Evolutionary conservation across 805 yeast genomes (phyloP).

Genomic region (Candida sithepensis): DNA sequence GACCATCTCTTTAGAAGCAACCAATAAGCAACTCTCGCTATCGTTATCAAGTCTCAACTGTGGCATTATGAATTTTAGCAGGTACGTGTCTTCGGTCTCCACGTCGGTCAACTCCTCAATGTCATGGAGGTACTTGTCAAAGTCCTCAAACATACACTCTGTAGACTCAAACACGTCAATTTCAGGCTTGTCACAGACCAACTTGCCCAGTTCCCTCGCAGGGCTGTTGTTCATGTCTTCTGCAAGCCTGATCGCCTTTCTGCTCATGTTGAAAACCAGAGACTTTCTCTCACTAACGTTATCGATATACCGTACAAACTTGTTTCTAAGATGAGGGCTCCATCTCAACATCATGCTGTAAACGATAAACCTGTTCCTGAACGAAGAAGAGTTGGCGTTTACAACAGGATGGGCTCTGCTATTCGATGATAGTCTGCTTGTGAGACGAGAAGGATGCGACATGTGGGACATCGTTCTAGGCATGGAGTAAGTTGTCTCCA

Average conservation of each 20-base stretch:
- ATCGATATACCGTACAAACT: slow-evolving; percentile 53
- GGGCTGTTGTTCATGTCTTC: slow-evolving; percentile 21
- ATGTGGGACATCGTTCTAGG: slow-evolving; percentile 13
- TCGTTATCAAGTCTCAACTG: slow-evolving; percentile 63
- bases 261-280: slow-evolving; percentile 27
- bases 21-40: slow-evolving; percentile 44
- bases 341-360: slow-evolving; percentile 75
- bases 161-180: slow-evolving; percentile 18
- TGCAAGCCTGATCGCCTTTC: slow-evolving; percentile 29
- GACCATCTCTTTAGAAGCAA: slow-evolving; percentile 59
- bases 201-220: slow-evolving; percentile 1
- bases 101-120: slow-evolving; percentile 16
- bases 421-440: slow-evolving; percentile 12
- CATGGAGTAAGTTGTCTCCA: slow-evolving; percentile 15
- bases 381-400: slow-evolving; percentile 32
- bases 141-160: slow-evolving; percentile 35
- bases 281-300: slow-evolving; percentile 25
- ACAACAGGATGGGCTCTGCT: slow-evolving; percentile 21
- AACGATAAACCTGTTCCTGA: slow-evolving; percentile 64
- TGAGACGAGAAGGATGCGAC: slow-evolving; percentile 11
- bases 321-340: slow-evolving; percentile 66
- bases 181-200: slow-evolving; percentile 7
- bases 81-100: slow-evolving; percentile 32
- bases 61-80: slow-evolving; percentile 73
- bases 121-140: slow-evolving; percentile 50